phyloP scores from a whole-genome alignment of 371 early-diverging fungal genomes.

The Rhizopus arrhizus region DNA sequence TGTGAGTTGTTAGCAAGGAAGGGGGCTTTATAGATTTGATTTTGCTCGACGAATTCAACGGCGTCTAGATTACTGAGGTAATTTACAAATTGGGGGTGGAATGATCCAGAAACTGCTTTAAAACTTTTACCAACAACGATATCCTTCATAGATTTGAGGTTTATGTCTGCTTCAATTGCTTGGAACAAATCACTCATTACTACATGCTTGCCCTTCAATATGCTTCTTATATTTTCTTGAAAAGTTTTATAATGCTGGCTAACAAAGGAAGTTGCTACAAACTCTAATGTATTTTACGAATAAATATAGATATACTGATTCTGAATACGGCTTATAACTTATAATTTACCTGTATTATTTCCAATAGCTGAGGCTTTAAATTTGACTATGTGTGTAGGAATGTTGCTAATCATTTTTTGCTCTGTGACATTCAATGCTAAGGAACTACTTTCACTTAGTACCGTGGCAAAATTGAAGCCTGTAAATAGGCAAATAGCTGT shows the following conservation, averaged over 20 bases:
- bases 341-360: conserved; percentile 11
- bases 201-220: conserved; percentile 11
- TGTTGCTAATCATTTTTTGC: not conserved
- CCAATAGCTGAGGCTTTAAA: conserved; percentile 17
- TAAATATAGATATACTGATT: not conserved
- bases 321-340: not conserved
- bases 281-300: conserved; percentile 6
- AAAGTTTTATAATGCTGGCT: conserved; percentile 23
- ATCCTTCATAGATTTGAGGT: conserved; percentile 6
- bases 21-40: conserved; percentile 39
- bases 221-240: conserved; percentile 7
- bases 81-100: conserved; percentile 32
- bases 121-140: conserved; percentile 19
- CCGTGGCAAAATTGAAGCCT: not conserved
- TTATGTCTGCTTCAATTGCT: not conserved
- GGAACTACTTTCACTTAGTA: not conserved
- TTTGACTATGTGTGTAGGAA: conserved; percentile 26
- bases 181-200: conserved; percentile 5
- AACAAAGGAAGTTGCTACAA: conserved; percentile 23
- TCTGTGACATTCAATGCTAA: not conserved
- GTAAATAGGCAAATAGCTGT: conserved; percentile 10
- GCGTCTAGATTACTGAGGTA: conserved; percentile 38
- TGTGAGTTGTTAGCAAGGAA: conserved; percentile 4
- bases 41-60: conserved; percentile 60
- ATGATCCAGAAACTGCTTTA: conserved; percentile 23